phyloP scores from a whole-genome alignment of 306 rosid genomes.

The Castanea crenata region DNA sequence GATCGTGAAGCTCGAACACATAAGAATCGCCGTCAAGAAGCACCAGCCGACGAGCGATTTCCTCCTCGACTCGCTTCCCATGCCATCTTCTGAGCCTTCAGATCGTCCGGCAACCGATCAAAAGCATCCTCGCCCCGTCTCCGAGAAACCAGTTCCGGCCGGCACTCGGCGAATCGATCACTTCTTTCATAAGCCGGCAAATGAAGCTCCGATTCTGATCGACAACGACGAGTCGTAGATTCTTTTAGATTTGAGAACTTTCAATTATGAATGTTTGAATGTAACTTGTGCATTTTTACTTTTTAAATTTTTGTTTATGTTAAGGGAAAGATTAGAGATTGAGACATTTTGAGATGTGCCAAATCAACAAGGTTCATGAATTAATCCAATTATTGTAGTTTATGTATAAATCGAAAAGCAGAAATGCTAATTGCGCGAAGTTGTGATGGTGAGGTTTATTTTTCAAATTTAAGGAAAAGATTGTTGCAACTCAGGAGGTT shows the following conservation, averaged over 20 bases:
- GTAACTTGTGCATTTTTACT: too few relatives aligned
- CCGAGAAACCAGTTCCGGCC: conserved; percentile 30
- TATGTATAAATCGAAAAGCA: too few relatives aligned
- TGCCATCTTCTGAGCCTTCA: conserved; percentile 33
- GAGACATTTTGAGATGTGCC: too few relatives aligned
- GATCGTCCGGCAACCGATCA: conserved; percentile 29
- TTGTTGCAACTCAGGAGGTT: too few relatives aligned
- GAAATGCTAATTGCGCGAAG: too few relatives aligned
- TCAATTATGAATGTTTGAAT: neutral
- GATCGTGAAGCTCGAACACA: conserved; percentile 73
- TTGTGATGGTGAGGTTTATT: too few relatives aligned
- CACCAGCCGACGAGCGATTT: conserved; percentile 74
- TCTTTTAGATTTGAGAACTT: neutral
- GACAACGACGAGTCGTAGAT: neutral
- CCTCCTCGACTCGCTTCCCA: conserved; percentile 77
- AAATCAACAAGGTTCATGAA: too few relatives aligned
- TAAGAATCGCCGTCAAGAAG: conserved; percentile 62
- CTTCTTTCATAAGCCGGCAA: conserved; percentile 47
- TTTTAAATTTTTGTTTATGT: too few relatives aligned
- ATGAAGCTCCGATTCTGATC: conserved; percentile 22
- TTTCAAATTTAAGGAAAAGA: too few relatives aligned
- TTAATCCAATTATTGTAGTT: too few relatives aligned
- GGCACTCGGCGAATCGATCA: conserved; percentile 74
- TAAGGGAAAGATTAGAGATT: too few relatives aligned
- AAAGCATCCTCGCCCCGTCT: conserved; percentile 24